A percentile compares a stretch with the other conserved stretches of the same genome.
These are phyloP conservation scores for Stromatinia cepivora DNA, from an alignment of 2,329 filamentous ascomycete genomes.

Conservation along the genomic window DNA sequence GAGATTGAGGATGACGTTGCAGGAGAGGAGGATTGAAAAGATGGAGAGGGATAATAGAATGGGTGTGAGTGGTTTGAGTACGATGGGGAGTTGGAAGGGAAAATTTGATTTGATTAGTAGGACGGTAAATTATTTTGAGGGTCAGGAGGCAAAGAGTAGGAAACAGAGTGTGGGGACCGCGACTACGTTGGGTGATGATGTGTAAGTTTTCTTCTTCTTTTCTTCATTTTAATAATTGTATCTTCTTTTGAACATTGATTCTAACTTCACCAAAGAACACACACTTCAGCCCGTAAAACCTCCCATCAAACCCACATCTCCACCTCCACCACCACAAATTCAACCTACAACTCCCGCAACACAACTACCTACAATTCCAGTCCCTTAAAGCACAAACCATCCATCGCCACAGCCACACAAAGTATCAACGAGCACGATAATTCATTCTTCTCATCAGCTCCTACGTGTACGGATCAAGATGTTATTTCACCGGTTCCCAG, in stretches of 20 bases:
- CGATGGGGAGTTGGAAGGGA: constrained; percentile 17
- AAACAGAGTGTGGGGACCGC: constrained; percentile 16
- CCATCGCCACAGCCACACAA: neutral
- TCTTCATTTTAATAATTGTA: too few species aligned
- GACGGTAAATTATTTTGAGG: constrained; percentile 34
- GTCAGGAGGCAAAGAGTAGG: constrained; percentile 22
- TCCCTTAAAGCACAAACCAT: neutral
- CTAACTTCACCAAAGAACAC: neutral
- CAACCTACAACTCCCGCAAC: neutral
- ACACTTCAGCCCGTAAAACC: neutral
- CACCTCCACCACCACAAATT: neutral
- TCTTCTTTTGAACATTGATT: neutral
- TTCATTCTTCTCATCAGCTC: neutral
- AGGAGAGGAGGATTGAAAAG: constrained; percentile 14
- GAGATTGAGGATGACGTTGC: constrained; percentile 26
- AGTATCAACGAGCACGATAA: neutral
- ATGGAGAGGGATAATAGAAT: constrained; percentile 16
- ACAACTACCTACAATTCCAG: neutral
- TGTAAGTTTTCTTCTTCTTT: constrained; percentile 2
- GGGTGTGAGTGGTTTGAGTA: neutral
- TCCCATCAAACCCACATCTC: neutral
- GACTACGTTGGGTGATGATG: constrained; percentile 1
- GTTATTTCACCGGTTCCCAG: neutral
- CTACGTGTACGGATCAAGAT: neutral
- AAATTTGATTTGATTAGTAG: constrained; percentile 35